These are phyloP conservation scores for Cutaneotrichosporon sp. DNA, from an alignment of 1,284 basidiomycete species.

Conservation along the genomic window DNA sequence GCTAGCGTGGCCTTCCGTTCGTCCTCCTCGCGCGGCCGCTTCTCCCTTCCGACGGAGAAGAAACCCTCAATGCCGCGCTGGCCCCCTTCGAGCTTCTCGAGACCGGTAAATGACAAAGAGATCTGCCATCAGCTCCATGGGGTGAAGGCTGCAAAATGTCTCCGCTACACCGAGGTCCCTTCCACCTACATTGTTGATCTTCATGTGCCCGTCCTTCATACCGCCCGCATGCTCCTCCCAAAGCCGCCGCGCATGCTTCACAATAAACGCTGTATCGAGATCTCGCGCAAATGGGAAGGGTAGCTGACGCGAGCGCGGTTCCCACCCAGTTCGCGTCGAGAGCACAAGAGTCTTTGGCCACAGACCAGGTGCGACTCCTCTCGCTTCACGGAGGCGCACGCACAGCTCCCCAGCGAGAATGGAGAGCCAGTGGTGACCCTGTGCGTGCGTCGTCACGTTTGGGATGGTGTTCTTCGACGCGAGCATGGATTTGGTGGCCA, in stretches of 20 bases:
- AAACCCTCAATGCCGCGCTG: conserved; percentile 85
- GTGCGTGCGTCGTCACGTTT: conserved; percentile 63
- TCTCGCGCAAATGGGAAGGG: conserved; percentile 73
- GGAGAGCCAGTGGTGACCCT: conserved; percentile 83
- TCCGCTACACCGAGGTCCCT: no score
- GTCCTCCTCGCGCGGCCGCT: not conserved
- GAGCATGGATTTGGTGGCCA: conserved; percentile 81
- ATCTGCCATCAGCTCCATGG: conserved; percentile 46
- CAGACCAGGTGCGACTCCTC: conserved; percentile 64
- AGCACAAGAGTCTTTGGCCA: conserved; percentile 92
- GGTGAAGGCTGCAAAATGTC: no score
- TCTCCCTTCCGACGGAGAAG: conserved; percentile 50
- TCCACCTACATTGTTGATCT: conserved; percentile 58
- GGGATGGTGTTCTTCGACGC: conserved; percentile 85
- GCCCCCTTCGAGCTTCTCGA: conserved; percentile 72
- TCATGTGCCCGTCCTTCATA: conserved; percentile 51
- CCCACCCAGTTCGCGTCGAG: conserved; percentile 52
- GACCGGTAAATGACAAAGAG: conserved; percentile 72
- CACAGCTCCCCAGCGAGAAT: conserved; percentile 86
- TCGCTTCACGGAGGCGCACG: conserved; percentile 74
- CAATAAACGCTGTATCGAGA: conserved; percentile 70
- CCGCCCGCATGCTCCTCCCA: conserved; percentile 76
- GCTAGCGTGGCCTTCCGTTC: conserved; percentile 6
- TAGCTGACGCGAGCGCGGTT: conserved; percentile 67
- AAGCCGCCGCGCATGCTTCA: conserved; percentile 70